A percentile compares a stretch with the other conserved stretches of the same genome.
These are phyloP conservation scores for Trichophaea hybrida DNA, from an alignment of 2,329 filamentous ascomycete genomes.

Conservation along the genomic window DNA sequence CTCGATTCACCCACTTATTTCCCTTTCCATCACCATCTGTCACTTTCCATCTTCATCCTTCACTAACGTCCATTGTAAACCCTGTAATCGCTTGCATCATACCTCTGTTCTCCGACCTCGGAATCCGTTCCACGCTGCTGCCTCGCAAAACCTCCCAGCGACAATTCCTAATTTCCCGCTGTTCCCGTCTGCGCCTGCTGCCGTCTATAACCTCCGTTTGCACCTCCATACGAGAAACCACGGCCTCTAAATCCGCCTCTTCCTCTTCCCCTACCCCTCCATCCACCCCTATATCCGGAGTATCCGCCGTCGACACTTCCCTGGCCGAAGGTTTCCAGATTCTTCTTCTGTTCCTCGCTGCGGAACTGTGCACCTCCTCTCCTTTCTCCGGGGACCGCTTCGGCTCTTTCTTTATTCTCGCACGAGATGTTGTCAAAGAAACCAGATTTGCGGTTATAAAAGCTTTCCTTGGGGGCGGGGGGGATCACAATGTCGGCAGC, in stretches of 20 bases:
- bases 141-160: neutral
- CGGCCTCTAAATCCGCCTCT: constrained; percentile 37
- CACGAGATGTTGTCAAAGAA: constrained; percentile 99
- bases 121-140: no score
- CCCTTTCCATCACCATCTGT: no score
- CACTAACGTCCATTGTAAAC: no score
- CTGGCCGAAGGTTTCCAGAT: constrained; percentile 95
- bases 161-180: neutral
- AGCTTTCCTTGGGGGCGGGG: constrained; percentile 19
- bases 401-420: constrained; percentile 76
- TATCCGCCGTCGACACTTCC: constrained; percentile 77
- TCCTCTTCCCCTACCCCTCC: constrained; percentile 56
- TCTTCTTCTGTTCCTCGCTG: constrained; percentile 82
- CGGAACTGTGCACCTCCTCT: constrained; percentile 70
- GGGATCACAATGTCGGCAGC: constrained; percentile 22
- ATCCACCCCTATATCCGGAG: constrained; percentile 45
- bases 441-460: constrained; percentile 73
- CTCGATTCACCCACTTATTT: no score
- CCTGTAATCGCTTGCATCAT: no score
- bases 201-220: neutral
- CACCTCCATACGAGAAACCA: neutral
- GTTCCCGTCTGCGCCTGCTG: neutral
- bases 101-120: no score
- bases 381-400: constrained; percentile 48
- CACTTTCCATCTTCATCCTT: no score